These are phyloP conservation scores for Phytophthora multivora DNA, from an alignment of 352 stramenopile species.

Conservation along the genomic window DNA sequence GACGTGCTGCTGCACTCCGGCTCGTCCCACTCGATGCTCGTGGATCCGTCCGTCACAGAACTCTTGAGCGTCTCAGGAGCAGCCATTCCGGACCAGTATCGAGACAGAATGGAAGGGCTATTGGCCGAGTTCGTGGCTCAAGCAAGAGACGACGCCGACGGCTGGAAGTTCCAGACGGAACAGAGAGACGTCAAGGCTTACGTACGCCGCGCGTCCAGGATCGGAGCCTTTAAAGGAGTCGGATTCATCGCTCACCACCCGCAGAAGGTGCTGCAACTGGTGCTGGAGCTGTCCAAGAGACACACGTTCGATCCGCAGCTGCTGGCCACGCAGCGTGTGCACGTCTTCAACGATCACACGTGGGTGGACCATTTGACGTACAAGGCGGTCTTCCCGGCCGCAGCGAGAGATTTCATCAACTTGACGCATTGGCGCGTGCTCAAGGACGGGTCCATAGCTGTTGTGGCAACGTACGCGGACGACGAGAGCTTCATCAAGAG, in stretches of 20 bases:
- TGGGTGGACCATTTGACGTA: conserved; percentile 76
- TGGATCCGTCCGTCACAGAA: conserved; percentile 36
- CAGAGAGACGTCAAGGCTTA: conserved; percentile 66
- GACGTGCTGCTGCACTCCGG: conserved; percentile 32
- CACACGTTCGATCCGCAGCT: conserved; percentile 64
- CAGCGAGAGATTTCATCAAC: conserved; percentile 64
- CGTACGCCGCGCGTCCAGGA: conserved; percentile 42
- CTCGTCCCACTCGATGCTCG: conserved; percentile 31
- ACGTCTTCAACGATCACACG: conserved; percentile 73
- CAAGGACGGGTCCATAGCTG: conserved; percentile 52
- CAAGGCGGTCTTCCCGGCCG: conserved; percentile 68
- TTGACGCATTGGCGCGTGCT: conserved; percentile 80
- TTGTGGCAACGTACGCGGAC: conserved; percentile 54
- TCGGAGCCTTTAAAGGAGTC: conserved; percentile 62
- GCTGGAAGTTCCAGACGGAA: conserved; percentile 67
- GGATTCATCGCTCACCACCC: conserved; percentile 61
- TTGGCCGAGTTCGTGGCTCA: conserved; percentile 69
- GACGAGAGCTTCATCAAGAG: conserved; percentile 43
- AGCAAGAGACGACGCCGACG: conserved; percentile 49
- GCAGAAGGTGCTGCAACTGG: conserved; percentile 55
- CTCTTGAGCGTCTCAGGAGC: conserved; percentile 39
- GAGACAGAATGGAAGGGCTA: conserved; percentile 50
- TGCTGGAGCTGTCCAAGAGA: conserved; percentile 57
- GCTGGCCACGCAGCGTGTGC: conserved; percentile 47
- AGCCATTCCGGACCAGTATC: conserved; percentile 41